phyloP scores from a whole-genome alignment of 2,329 filamentous ascomycete genomes.

The Thielaviopsis euricoi region DNA sequence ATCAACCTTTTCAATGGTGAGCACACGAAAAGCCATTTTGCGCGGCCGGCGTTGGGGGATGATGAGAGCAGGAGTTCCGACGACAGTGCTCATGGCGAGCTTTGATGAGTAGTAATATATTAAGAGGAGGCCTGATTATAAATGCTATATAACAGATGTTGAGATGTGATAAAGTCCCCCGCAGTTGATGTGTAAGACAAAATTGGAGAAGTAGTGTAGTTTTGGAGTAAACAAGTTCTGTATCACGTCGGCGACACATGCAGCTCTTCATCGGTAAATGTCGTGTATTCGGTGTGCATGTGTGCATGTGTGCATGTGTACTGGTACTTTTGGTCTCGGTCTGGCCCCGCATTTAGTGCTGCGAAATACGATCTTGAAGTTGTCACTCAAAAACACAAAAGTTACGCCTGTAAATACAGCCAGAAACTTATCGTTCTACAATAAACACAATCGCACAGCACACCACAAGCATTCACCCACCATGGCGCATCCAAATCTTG shows the following conservation, averaged over 20 bases:
- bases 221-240: no score
- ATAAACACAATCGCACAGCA: no score
- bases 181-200: background rate
- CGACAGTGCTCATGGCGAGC: background rate
- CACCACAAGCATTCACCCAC: background rate
- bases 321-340: background rate
- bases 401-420: background rate
- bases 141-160: background rate
- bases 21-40: constrained; percentile 15
- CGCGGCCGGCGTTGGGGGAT: constrained; percentile 2
- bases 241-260: no score
- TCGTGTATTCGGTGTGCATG: background rate
- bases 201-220: background rate
- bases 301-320: no score
- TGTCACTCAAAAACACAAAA: background rate
- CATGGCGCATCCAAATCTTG: constrained; percentile 34
- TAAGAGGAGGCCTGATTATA: background rate
- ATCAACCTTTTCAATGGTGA: constrained; percentile 52
- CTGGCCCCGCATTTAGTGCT: background rate
- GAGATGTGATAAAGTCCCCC: background rate
- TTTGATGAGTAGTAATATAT: background rate
- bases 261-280: background rate
- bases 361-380: background rate
- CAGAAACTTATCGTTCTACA: background rate
- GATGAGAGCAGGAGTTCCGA: constrained; percentile 4